Evolutionary conservation across 257 asterid species (phyloP).

Genomic region (Euphrasia confusa): DNA sequence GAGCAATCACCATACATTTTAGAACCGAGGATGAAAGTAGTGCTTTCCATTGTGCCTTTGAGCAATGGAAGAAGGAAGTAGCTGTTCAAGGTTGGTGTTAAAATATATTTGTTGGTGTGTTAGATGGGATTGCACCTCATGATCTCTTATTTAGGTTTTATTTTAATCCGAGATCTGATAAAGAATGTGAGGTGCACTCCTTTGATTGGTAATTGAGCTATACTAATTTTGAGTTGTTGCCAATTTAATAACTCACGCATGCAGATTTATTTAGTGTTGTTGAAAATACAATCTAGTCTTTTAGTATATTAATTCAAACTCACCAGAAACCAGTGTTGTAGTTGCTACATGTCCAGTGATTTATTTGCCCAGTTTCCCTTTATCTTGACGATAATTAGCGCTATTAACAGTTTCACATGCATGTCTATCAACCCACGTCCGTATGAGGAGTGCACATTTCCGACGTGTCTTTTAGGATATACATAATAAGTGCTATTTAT

Average conservation of each 20-base stretch:
- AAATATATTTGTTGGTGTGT: conserved; percentile 22
- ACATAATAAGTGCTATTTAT: conserved; percentile 6
- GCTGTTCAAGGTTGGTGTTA: conserved; percentile 71
- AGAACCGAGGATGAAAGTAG: conserved; percentile 85
- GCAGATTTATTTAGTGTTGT: conserved; percentile 14
- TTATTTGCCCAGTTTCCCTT: background rate
- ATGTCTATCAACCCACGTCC: background rate
- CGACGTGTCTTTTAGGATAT: background rate
- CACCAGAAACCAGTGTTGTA: background rate
- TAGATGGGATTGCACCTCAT: conserved; percentile 17
- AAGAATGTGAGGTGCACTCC: conserved; percentile 1
- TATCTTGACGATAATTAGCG: conserved; percentile 2
- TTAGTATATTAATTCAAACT: conserved; percentile 12
- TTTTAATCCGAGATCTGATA: conserved; percentile 4
- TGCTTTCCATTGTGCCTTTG: conserved; percentile 91
- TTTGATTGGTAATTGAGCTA: conserved; percentile 20
- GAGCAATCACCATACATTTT: conserved; percentile 84
- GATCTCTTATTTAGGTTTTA: background rate
- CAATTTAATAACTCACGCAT: conserved; percentile 14
- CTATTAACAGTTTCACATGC: background rate
- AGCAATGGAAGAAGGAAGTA: conserved; percentile 83
- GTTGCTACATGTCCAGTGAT: conserved; percentile 5
- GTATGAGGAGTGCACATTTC: background rate
- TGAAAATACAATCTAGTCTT: background rate
- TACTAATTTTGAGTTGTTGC: conserved; percentile 12